Percentiles rank a stretch among this genome's conserved stretches.
These are phyloP conservation scores for Amanita rimosa DNA, from an alignment of 768 basidiomycete species.

Conservation along the genomic window DNA sequence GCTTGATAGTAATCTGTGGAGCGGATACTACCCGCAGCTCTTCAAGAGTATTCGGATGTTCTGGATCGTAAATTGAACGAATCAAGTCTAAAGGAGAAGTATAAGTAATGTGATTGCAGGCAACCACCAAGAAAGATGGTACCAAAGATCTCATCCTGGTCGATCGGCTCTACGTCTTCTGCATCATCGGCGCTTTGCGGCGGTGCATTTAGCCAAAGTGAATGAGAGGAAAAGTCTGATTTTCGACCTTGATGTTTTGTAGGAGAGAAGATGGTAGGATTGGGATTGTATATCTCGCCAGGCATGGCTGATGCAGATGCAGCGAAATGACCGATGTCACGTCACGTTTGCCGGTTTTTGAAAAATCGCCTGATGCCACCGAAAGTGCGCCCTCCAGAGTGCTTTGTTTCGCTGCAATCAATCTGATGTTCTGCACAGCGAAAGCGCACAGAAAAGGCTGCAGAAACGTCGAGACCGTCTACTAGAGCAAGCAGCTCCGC, in stretches of 20 bases:
- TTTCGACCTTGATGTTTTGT: conserved; percentile 34
- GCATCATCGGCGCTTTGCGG: conserved; percentile 34
- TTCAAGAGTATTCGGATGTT: conserved; percentile 89
- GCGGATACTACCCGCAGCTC: conserved; percentile 92
- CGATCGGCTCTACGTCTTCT: conserved; percentile 61
- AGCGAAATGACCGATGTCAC: too few relatives aligned
- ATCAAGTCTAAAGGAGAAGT: conserved; percentile 56
- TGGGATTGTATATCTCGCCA: conserved; percentile 72
- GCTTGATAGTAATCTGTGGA: conserved; percentile 54
- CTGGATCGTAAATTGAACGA: conserved; percentile 87
- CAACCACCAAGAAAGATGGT: conserved; percentile 7
- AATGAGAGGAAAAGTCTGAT: conserved; percentile 29
- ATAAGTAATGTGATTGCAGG: not conserved
- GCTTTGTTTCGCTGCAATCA: not conserved
- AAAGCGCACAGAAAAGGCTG: conserved; percentile 40
- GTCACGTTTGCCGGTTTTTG: conserved; percentile 18
- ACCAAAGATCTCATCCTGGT: conserved; percentile 93
- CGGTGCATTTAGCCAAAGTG: conserved; percentile 51
- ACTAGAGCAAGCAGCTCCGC: conserved; percentile 36
- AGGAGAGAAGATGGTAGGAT: conserved; percentile 71
- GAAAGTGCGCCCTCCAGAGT: conserved; percentile 20
- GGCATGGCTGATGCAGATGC: too few relatives aligned
- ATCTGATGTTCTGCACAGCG: conserved; percentile 25
- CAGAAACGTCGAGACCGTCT: conserved; percentile 20
- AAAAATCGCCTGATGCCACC: conserved; percentile 20